These are phyloP conservation scores for Rhizopogon sp. DNA, from an alignment of 768 basidiomycete species.

Conservation along the genomic window DNA sequence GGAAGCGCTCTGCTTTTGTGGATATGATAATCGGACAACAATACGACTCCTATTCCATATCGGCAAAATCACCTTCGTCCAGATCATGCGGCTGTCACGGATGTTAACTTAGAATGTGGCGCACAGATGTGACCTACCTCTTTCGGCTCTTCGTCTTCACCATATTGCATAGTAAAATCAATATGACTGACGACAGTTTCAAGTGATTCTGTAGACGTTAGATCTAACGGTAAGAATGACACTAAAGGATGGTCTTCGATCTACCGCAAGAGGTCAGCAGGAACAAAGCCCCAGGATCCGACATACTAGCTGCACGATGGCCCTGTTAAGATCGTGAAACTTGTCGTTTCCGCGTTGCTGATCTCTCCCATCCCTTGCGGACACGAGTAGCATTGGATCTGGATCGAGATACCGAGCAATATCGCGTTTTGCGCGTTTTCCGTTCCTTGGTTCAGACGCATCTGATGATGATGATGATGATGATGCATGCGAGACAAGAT, in stretches of 20 bases:
- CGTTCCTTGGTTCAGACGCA: constrained; percentile 61
- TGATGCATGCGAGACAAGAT: constrained; percentile 60
- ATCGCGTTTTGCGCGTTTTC: constrained; percentile 67
- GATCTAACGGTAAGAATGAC: constrained; percentile 92
- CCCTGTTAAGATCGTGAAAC: constrained; percentile 92
- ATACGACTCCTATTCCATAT: constrained; percentile 45
- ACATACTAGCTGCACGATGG: constrained; percentile 89
- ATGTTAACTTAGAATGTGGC: constrained; percentile 6
- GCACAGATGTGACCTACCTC: constrained; percentile 47
- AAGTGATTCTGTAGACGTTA: constrained; percentile 84
- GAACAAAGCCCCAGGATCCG: background rate
- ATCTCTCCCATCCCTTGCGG: constrained; percentile 44
- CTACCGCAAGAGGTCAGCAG: constrained; percentile 33
- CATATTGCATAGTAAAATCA: constrained; percentile 98
- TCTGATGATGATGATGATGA: constrained; percentile 27
- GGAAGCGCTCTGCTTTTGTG: too few relatives aligned
- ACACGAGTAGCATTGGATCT: constrained; percentile 81
- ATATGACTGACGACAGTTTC: constrained; percentile 91
- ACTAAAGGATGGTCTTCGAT: constrained; percentile 99
- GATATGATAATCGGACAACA: background rate
- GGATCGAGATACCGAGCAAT: constrained; percentile 96
- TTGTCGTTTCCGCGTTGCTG: constrained; percentile 64
- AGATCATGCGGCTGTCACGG: constrained; percentile 75
- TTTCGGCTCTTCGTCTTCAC: constrained; percentile 97
- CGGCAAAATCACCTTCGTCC: constrained; percentile 88